Base-by-base conservation (phyloP, 768 basidiomycete species). In the Imleria badia region DNA sequence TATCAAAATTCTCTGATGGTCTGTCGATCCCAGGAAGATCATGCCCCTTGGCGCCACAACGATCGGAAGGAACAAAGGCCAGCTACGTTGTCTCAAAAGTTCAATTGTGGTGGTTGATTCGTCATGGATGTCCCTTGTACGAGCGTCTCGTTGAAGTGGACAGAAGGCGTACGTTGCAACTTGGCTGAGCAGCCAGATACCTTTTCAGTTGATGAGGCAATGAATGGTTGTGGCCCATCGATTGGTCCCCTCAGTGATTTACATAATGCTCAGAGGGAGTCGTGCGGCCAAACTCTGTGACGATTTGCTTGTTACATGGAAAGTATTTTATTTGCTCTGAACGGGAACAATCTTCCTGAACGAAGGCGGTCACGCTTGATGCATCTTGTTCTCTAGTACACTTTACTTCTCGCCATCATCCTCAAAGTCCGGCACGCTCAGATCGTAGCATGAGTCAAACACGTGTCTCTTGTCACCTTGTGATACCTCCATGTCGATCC, bases 21-120 rank as follows among this genome's bases (percentile, higher is more conserved):
- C 47, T 20, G 61, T 55, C 58, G 51, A 53, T 60, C 61, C 36
- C 45, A 23, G 33, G 47, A 56, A 44, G 56, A 50, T 54, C 50
- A 34, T 22, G 15, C 30, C 12, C 10, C 19, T 7, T 15, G 48
- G 17, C 13, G 1, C 55, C 43, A 30, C 43, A 13, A 35, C 41
- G 49, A 51, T 59, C 48, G 38, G 48, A 51, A 45, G 34, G 48
- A 51, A 45, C 20, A 20, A 46, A 35, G 33, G 33, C 22, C 19
- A 6, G 6, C 31, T 22, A 31, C 29, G 12, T n/a, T 34, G 3
- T 26, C 50, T n/a, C 36, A 29, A 14, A 35, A 36, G 38, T 51
- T 56, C 51, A 31, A 62, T 58, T 23, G 30, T 13, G 33, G 20
- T 34, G 44, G 39, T 33, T n/a, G 14, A 26, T 39, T 6, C 34